A percentile compares a stretch with the other conserved stretches of the same genome.
These are phyloP conservation scores for Kwoniella shivajii DNA, from an alignment of 1,284 basidiomycete species.

Conservation along the genomic window DNA sequence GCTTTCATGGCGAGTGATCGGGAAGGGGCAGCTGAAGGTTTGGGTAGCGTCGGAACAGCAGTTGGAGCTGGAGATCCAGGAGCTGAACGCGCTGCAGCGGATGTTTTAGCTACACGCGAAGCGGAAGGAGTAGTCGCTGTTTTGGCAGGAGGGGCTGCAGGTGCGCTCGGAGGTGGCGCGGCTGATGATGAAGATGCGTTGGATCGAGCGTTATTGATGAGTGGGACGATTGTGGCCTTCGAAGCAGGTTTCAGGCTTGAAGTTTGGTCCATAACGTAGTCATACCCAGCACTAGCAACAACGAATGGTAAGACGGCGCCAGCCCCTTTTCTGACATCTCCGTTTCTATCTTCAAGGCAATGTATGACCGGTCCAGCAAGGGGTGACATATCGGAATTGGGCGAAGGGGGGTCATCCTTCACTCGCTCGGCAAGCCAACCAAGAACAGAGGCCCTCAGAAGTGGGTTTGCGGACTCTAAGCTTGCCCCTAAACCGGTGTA, in stretches of 20 bases:
- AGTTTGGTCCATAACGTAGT: slow-evolving; percentile 83
- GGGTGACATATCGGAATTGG: slow-evolving; percentile 70
- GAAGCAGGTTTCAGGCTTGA: slow-evolving; percentile 89
- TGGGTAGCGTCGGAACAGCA: slow-evolving; percentile 20
- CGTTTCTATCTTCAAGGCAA: slow-evolving; percentile 87
- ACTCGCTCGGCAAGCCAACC: slow-evolving; percentile 69
- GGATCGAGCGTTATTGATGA: slow-evolving; percentile 70
- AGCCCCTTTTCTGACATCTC: slow-evolving; percentile 89
- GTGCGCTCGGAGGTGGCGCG: slow-evolving; percentile 14
- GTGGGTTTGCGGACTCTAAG: slow-evolving; percentile 83
- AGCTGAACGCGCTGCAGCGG: slow-evolving; percentile 17
- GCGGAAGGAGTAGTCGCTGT: slow-evolving; percentile 30
- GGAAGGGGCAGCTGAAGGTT: slow-evolving; percentile 29
- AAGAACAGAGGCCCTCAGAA: slow-evolving; percentile 80
- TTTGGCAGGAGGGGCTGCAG: slow-evolving; percentile 14
- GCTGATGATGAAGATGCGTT: slow-evolving; percentile 28
- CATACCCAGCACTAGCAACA: slow-evolving; percentile 76
- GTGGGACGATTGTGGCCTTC: slow-evolving; percentile 75
- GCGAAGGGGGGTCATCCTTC: slow-evolving; percentile 50
- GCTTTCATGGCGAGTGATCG: slow-evolving; percentile 51
- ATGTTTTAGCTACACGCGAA: slow-evolving; percentile 28
- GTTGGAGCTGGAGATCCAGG: slow-evolving; percentile 28
- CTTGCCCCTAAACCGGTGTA: slow-evolving; percentile 74
- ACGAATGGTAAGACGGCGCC: slow-evolving; percentile 78
- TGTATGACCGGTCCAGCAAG: slow-evolving; percentile 73